Base-by-base conservation (phyloP, 345 rosid species). In the Eucalyptus victrix region DNA sequence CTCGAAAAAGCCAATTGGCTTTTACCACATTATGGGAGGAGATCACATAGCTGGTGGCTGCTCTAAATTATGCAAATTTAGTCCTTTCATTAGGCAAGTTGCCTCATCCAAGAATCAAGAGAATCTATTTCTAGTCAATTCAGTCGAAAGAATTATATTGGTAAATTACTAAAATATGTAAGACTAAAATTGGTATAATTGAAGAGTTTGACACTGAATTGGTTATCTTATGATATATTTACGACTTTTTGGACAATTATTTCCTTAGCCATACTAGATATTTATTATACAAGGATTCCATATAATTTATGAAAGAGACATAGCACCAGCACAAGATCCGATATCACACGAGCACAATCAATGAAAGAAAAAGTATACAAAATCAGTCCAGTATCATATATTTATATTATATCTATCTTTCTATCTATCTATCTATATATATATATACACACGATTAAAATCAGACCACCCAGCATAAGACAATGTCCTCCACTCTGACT, bases 71-170 rank as follows among this genome's bases (percentile, higher is more conserved):
- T 26, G 17, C 8, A 60, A 60, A 28, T 60, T 26, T 28, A 0
- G 0, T 60, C 16, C 0, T 12, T 12, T 28, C 32, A 2, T 0
- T 28, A 60, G 5, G 32, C 0, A 0, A 56, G 30, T 2, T 56
- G 12, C 13, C 1, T 56, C 3, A 24, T 1, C 1, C 69, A 28
- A 6, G 1, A 0, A 30, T 30, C 0, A 13, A 0, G 11, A 53
- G 24, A 53, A 60, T 60, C 7, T 14, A 60, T 1, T 60, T 60
- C 15, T 1, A 6, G 0, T 12, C 15, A 60, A 60, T 1, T 60
- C 2, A 3, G 0, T 3, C 0, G 2, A 2, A 60, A 60, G 0
- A 0, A 3, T 0, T 58, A 58, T 9, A 58, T 26, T 26, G 4
- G 9, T 2, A 53, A 53, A 53, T 7, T 8, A 4, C 6, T 1